Evolutionary conservation across 768 basidiomycete genomes (phyloP), one percentile per base, ranked within the genome.

Genomic region (Boletus subparvulus): DNA sequence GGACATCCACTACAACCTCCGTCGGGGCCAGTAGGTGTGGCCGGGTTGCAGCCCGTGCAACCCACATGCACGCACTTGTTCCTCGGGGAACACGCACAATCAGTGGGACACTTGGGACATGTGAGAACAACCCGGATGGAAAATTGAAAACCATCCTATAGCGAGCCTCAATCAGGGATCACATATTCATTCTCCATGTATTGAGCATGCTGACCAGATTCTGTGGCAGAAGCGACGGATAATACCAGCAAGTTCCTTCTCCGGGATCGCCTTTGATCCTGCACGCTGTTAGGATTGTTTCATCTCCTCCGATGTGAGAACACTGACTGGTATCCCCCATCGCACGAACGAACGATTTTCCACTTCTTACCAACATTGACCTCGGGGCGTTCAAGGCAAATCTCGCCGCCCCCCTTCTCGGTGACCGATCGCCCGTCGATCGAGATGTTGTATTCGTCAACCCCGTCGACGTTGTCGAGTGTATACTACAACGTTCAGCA

Each of bases 1-100:
- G 60, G 60, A 14, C n/a, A 47, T 40, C 58, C 58, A 36, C 60
- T 55, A 21, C 58, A 51, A 17, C 8, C 36, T 1, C 6, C 1
- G 3, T 11, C 9, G 28, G 30, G 35, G 35, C 6, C 6, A 12
- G 8, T 13, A 36, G 2, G 36, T 37, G 12, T 1, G 36, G 36
- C 16, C 36, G 13, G 16, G 0, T 37, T 16, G 36, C 36, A 37
- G 36, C 14, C 36, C 12, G 14, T 16, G 36, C 32, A 19, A 14
- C 4, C 0, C 3, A 3, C 3, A 1, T 4, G 8, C 1, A 0
- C 1, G 26, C 21, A 54, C 4, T 2, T 7, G 1, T 32, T 13
- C 1, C 13, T 9, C 24, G 9, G n/a, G 11, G 32, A 32, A 55
- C 35, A 52, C 10, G 0, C 5, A 19, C 42, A 55, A 2, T 3